Conservation (phyloP, 2,329 filamentous ascomycete genomes). For the Thielaviopsis punctulata region DNA sequence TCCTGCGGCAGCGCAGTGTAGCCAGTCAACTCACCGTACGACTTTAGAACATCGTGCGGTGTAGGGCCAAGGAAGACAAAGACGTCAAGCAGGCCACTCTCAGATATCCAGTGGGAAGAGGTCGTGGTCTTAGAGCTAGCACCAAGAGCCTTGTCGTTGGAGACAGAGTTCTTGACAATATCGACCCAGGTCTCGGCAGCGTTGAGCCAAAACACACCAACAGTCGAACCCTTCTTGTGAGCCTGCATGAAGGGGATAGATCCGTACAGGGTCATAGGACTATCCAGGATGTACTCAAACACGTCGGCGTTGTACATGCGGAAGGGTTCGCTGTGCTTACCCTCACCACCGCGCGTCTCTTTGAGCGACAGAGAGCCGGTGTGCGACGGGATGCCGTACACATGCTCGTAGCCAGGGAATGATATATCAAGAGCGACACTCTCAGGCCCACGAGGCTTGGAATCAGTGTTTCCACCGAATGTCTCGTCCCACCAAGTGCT, state of each 20-base stretch:
- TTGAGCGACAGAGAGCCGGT: conserved; percentile 74
- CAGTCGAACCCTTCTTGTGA: conserved; percentile 80
- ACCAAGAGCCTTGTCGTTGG: conserved; percentile 64
- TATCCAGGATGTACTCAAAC: conserved; percentile 93
- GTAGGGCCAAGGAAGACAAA: conserved; percentile 89
- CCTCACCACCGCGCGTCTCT: conserved; percentile 75
- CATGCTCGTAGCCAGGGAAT: conserved; percentile 80
- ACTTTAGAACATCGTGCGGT: conserved; percentile 62
- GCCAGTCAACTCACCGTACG: conserved; percentile 79
- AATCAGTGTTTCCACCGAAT: conserved; percentile 89
- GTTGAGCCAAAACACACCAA: conserved; percentile 95
- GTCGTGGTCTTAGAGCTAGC: conserved; percentile 54
- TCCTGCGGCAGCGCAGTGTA: conserved; percentile 82
- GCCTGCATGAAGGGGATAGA: conserved; percentile 96
- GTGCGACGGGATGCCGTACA: conserved; percentile 90
- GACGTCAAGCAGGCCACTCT: conserved; percentile 73
- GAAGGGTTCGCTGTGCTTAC: conserved; percentile 78
- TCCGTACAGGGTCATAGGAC: conserved; percentile 97
- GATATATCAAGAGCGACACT: conserved; percentile 81
- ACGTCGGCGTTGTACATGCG: conserved; percentile 92
- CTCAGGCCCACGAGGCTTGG: conserved; percentile 88
- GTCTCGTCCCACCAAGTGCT: conserved; percentile 96
- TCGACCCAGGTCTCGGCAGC: conserved; percentile 96
- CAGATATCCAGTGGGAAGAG: conserved; percentile 92
- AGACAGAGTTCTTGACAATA: conserved; percentile 60